Base-by-base conservation (phyloP, 495 filamentous ascomycete species). In the Lasiosphaeris hirsuta region DNA sequence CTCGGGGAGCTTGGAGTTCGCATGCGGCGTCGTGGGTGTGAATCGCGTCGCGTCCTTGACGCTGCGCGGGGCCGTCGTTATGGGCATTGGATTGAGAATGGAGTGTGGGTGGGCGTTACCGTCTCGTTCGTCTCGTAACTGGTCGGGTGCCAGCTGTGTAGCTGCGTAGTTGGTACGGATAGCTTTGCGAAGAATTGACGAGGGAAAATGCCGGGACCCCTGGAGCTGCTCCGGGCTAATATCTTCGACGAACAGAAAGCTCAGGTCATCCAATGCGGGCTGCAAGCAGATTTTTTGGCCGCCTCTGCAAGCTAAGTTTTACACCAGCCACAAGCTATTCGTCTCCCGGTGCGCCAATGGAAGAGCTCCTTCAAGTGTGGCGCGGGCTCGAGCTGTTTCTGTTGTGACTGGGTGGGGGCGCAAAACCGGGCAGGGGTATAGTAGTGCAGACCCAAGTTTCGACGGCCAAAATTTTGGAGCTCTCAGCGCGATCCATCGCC, bases 11-110 rank as follows among this genome's bases (percentile, higher is more conserved):
- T 90, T 89, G 62, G 88, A 86, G 72, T 80, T 82, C 60, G 90
- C 92, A 78, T 96, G 92, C 13, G 92, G 92, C 50, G 86, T 89
- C 40, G 90, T 96, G 34, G 92, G 83, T 49, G 93, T 97, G 81
- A 98, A 98, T 59, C 93, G 86, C 69, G 94, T 98, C 57, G 94
- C 91, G 76, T 97, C 94, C 61, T 84, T 85, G 69, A 91, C 86
- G 74, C 89, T 92, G 72, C 93, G 92, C 63, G 91, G 83, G 84
- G 92, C 90, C 60, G 55, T 61, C 14, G 51, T 39, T 42, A 62
- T 59, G 35, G 62, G 57, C 62, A 70, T 62, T 51, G 55, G 19
- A 30, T 30, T 30, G 23, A 30, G 2, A 30, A 30, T 30, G 2
- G 23, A 30, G 23, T 30, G 37, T 33, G 23, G 45, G 8, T 9